These are phyloP conservation scores for Agapanthus africanus DNA, from an alignment of 106 monocot species.

Conservation along the genomic window DNA sequence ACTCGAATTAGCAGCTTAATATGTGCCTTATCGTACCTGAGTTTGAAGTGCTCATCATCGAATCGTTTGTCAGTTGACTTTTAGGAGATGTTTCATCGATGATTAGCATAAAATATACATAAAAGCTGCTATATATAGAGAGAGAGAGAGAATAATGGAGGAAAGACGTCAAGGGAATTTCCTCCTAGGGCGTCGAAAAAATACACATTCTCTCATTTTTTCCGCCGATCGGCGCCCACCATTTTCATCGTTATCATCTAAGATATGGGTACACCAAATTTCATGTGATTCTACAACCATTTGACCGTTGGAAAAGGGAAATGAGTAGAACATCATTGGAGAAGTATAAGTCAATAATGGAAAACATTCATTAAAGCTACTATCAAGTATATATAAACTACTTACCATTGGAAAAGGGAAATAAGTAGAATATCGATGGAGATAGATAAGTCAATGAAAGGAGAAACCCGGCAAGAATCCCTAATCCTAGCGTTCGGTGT, in stretches of 20 bases:
- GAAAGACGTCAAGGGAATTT: too few species aligned
- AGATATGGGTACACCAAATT: too few species aligned
- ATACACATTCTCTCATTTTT: too few species aligned
- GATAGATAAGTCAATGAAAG: slow-evolving; percentile 7
- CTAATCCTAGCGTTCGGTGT: slow-evolving; percentile 1
- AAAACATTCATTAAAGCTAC: too few species aligned
- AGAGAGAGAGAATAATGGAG: too few species aligned
- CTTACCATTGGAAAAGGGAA: slow-evolving; percentile 6
- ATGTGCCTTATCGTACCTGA: background rate
- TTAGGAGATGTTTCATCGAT: slow-evolving; percentile 2
- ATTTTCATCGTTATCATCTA: too few species aligned
- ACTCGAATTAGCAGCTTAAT: background rate
- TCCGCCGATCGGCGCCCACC: too few species aligned
- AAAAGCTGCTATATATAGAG: background rate
- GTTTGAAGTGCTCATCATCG: background rate
- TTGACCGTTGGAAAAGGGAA: background rate
- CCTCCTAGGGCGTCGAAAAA: too few species aligned
- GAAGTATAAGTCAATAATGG: slow-evolving; percentile 1
- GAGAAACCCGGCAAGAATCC: slow-evolving; percentile 5
- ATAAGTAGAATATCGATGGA: slow-evolving; percentile 7
- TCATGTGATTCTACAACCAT: too few species aligned
- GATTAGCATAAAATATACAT: background rate
- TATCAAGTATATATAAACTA: too few species aligned
- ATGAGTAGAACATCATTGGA: slow-evolving; percentile 2
- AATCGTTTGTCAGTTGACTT: background rate